Evolutionary conservation across 768 basidiomycete genomes (phyloP).

Genomic region (Agaricus sinodeliciosus): DNA sequence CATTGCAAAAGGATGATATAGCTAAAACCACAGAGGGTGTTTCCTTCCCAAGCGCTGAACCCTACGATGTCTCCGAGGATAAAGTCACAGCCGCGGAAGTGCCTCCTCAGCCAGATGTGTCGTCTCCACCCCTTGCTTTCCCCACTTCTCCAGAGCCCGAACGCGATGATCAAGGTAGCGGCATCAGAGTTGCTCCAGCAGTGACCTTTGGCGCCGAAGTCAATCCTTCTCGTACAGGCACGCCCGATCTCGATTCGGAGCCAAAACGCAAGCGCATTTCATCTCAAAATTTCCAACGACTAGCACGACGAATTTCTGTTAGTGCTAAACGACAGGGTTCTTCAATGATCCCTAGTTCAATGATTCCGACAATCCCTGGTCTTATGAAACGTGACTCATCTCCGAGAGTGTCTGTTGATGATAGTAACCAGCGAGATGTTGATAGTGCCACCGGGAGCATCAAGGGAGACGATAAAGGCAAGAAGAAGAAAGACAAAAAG

Average conservation of each 20-base stretch:
- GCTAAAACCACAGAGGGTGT: neutral
- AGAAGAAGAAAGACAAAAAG: constrained; percentile 59
- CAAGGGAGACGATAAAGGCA: constrained; percentile 45
- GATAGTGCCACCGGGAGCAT: constrained; percentile 57
- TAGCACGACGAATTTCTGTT: constrained; percentile 70
- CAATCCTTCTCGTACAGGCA: constrained; percentile 61
- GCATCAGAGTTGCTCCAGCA: constrained; percentile 20
- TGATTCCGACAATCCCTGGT: constrained; percentile 38
- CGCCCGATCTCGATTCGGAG: constrained; percentile 69
- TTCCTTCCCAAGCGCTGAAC: neutral
- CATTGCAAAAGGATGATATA: neutral
- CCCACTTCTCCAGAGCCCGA: constrained; percentile 19
- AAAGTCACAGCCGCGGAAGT: constrained; percentile 3
- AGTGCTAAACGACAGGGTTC: constrained; percentile 52
- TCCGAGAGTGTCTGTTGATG: constrained; percentile 39
- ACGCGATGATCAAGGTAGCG: constrained; percentile 10
- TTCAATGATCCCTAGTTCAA: constrained; percentile 31
- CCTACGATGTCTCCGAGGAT: neutral
- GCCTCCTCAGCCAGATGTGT: neutral
- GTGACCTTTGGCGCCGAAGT: constrained; percentile 65
- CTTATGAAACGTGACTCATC: constrained; percentile 42
- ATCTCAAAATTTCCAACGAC: constrained; percentile 79
- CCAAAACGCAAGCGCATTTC: constrained; percentile 76
- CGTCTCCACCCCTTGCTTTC: constrained; percentile 14
- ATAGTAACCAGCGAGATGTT: constrained; percentile 33